phyloP scores from a whole-genome alignment of 169 alveolate genomes.

The Cryptosporidium ryanae region DNA sequence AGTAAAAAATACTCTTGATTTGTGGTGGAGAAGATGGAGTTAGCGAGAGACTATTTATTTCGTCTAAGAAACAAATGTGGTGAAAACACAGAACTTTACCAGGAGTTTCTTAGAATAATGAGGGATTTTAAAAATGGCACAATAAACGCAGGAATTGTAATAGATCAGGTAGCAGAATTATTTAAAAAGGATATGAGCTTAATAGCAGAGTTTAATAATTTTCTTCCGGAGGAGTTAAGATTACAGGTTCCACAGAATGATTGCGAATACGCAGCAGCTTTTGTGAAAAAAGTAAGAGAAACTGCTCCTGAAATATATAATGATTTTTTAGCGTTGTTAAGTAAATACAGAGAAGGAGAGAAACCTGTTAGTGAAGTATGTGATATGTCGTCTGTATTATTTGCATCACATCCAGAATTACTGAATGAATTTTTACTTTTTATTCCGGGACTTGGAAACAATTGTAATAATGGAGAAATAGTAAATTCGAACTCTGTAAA shows the following conservation, averaged over 20 bases:
- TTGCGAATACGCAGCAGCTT: slow-evolving; percentile 74
- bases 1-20: background rate
- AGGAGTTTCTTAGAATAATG: slow-evolving; percentile 71
- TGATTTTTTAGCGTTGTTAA: slow-evolving; percentile 37
- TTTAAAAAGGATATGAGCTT: slow-evolving; percentile 45
- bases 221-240: slow-evolving; percentile 71
- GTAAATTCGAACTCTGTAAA: background rate
- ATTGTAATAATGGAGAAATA: background rate
- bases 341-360: slow-evolving; percentile 61
- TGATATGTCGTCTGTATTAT: slow-evolving; percentile 12
- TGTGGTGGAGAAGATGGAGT: slow-evolving; percentile 66
- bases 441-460: slow-evolving; percentile 39
- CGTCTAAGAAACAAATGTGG: slow-evolving; percentile 70
- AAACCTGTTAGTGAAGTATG: slow-evolving; percentile 60
- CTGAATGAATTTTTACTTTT: slow-evolving; percentile 43
- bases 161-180: slow-evolving; percentile 62
- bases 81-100: slow-evolving; percentile 72
- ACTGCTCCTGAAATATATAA: slow-evolving; percentile 60
- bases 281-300: slow-evolving; percentile 55
- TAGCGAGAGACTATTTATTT: slow-evolving; percentile 70
- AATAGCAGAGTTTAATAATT: slow-evolving; percentile 68
- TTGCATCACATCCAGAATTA: slow-evolving; percentile 64
- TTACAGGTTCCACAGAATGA: slow-evolving; percentile 70
- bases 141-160: slow-evolving; percentile 65
- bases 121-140: slow-evolving; percentile 72